These are phyloP conservation scores for Taphrina wiesneri DNA, from an alignment of 1,139 yeast species.

Conservation along the genomic window DNA sequence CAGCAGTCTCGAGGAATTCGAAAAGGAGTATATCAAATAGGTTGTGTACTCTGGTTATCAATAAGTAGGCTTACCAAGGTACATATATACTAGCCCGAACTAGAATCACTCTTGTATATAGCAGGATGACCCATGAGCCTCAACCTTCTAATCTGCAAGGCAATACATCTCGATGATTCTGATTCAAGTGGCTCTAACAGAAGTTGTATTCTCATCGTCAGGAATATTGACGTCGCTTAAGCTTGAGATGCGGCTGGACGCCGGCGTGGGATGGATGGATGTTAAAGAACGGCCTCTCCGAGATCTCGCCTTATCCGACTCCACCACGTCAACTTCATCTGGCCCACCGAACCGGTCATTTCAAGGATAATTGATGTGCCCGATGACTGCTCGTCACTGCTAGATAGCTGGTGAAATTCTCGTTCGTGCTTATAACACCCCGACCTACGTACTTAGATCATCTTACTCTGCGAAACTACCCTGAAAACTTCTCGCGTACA, in stretches of 20 bases:
- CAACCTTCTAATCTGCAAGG: too few species aligned
- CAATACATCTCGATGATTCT: too few species aligned
- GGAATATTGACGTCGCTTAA: too few species aligned
- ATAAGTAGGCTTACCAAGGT: too few species aligned
- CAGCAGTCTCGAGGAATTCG: conserved; percentile 24
- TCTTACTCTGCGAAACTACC: background rate
- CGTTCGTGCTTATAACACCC: too few species aligned
- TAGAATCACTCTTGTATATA: too few species aligned
- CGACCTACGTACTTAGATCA: too few species aligned
- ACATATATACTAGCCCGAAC: too few species aligned
- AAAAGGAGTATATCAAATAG: conserved; percentile 12
- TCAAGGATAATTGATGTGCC: background rate
- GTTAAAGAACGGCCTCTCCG: background rate
- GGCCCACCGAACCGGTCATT: background rate
- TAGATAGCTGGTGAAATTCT: background rate
- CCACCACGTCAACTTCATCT: background rate
- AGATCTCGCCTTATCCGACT: conserved; percentile 2
- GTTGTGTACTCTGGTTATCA: background rate
- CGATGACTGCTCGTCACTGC: conserved; percentile 2
- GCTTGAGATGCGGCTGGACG: too few species aligned
- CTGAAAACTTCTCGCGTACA: background rate
- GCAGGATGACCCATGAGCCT: too few species aligned
- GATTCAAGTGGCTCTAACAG: too few species aligned
- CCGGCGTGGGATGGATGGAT: background rate
- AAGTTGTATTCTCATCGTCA: too few species aligned